Evolutionary conservation across 2,329 filamentous ascomycete species (phyloP).

Genomic region (Trichothecium sympodiale): DNA sequence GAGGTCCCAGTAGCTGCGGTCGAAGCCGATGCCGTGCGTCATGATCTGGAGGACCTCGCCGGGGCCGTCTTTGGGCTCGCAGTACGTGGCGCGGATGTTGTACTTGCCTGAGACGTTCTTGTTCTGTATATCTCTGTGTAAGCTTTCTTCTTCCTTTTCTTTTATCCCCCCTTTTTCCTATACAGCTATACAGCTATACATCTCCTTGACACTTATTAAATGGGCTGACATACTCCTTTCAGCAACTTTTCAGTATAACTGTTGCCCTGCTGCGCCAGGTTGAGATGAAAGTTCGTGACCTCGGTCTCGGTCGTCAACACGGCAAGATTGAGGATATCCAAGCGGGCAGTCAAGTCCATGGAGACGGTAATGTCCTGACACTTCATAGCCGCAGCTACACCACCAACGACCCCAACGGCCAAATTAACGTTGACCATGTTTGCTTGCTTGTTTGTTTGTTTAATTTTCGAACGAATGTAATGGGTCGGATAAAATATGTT

Average conservation of each 20-base stretch:
- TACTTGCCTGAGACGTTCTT: slow-evolving; percentile 40
- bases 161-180: too few species aligned
- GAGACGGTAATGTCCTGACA: slow-evolving; percentile 43
- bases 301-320: slow-evolving; percentile 41
- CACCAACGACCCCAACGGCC: too few species aligned
- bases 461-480: slow-evolving; percentile 4
- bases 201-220: neutral
- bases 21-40: slow-evolving; percentile 30
- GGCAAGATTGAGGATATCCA: slow-evolving; percentile 39
- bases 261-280: slow-evolving; percentile 33
- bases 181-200: neutral
- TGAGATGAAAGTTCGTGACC: slow-evolving; percentile 42
- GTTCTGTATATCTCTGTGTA: slow-evolving; percentile 26
- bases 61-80: slow-evolving; percentile 37
- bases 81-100: slow-evolving; percentile 50
- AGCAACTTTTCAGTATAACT: slow-evolving; percentile 36
- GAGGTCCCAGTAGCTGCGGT: slow-evolving; percentile 49
- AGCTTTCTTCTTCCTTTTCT: too few species aligned
- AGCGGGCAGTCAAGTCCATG: slow-evolving; percentile 40
- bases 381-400: slow-evolving; percentile 20
- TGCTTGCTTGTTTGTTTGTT: too few species aligned
- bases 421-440: too few species aligned
- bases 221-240: slow-evolving; percentile 24
- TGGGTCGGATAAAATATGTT: slow-evolving; percentile 1
- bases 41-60: slow-evolving; percentile 25